Evolutionary conservation across 768 basidiomycete genomes (phyloP), one percentile per base, ranked within the genome.

Genomic region (Sporobolomyces pararoseus): DNA sequence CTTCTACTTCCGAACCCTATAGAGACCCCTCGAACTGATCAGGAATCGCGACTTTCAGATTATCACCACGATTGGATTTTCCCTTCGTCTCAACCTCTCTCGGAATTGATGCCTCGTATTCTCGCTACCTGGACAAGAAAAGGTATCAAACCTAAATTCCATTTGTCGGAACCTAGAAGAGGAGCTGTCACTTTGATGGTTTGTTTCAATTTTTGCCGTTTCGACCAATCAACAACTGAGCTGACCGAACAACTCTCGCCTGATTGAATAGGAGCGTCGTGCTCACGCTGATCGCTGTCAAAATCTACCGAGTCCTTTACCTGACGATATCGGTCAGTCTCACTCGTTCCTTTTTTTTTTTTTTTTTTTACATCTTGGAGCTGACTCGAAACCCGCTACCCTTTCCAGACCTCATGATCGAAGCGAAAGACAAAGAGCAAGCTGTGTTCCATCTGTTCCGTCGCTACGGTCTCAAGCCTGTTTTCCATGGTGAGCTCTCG

Each of bases 351-450:
- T n/a, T n/a, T n/a, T n/a, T n/a, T n/a, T n/a, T n/a, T n/a, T n/a
- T n/a, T n/a, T n/a, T n/a, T n/a, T n/a, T n/a, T n/a, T n/a, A n/a
- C n/a, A n/a, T n/a, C n/a, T n/a, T n/a, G n/a, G n/a, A n/a, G n/a
- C n/a, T n/a, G n/a, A n/a, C n/a, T n/a, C 31, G n/a, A 31, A 14
- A 34, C 16, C 27, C 47, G 31, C 27, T 39, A 27, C 61, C 44
- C 50, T 31, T 25, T 4, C 42, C 63, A 63, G 70, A 76, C 31
- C 59, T 77, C 35, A 76, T 77, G 76, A 75, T 76, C 39, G 74
- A 80, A 83, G 90, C 90, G 4, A 91, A 92, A 78, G 90, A 89
- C 79, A 90, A 93, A 80, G 93, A 95, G 78, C 93, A 94, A 77
- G 93, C 92, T 2, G 92, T 96, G 7, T 84, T 96, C 65, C 86